Evolutionary conservation across 2,329 filamentous ascomycete genomes (phyloP).

Genomic region (Ophiostoma ips): DNA sequence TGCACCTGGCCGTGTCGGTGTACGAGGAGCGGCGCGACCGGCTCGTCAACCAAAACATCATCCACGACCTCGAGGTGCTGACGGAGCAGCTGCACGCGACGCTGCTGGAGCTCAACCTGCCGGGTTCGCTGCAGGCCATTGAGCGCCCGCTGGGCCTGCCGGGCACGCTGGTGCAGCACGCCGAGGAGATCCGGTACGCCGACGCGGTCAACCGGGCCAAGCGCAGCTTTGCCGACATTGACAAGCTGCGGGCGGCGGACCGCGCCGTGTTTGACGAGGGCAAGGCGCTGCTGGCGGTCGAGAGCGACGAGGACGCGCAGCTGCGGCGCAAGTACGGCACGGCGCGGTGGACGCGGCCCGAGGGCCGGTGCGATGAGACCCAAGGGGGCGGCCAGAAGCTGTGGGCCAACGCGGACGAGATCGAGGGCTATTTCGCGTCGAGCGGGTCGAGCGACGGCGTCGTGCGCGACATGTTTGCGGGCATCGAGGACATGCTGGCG

Average conservation of each 20-base stretch:
- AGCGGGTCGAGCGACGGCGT: slow-evolving; percentile 41
- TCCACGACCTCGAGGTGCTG: slow-evolving; percentile 69
- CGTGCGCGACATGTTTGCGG: slow-evolving; percentile 65
- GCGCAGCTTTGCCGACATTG: slow-evolving; percentile 73
- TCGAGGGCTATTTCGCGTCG: slow-evolving; percentile 70
- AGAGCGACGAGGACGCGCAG: slow-evolving; percentile 70
- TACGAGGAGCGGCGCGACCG: slow-evolving; percentile 86
- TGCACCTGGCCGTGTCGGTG: slow-evolving; percentile 87
- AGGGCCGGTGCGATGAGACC: slow-evolving; percentile 49
- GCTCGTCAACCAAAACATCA: slow-evolving; percentile 77
- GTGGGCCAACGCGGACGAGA: slow-evolving; percentile 61
- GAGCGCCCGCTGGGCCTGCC: slow-evolving; percentile 90
- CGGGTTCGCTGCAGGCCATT: slow-evolving; percentile 82
- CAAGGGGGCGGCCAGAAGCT: slow-evolving; percentile 40
- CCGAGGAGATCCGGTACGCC: slow-evolving; percentile 84
- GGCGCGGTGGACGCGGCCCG: slow-evolving; percentile 62
- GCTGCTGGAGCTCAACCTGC: slow-evolving; percentile 70
- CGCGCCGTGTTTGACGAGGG: slow-evolving; percentile 71
- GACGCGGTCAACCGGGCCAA: slow-evolving; percentile 69
- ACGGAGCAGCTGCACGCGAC: slow-evolving; percentile 69
- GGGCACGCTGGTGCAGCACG: slow-evolving; percentile 71
- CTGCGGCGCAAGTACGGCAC: slow-evolving; percentile 71
- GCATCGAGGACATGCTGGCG: slow-evolving; percentile 59
- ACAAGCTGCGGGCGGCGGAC: slow-evolving; percentile 75
- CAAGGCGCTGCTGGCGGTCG: slow-evolving; percentile 59